phyloP scores from a whole-genome alignment of 192 early-diverging fungal genomes.

The Spizellomyces punctatus region DNA sequence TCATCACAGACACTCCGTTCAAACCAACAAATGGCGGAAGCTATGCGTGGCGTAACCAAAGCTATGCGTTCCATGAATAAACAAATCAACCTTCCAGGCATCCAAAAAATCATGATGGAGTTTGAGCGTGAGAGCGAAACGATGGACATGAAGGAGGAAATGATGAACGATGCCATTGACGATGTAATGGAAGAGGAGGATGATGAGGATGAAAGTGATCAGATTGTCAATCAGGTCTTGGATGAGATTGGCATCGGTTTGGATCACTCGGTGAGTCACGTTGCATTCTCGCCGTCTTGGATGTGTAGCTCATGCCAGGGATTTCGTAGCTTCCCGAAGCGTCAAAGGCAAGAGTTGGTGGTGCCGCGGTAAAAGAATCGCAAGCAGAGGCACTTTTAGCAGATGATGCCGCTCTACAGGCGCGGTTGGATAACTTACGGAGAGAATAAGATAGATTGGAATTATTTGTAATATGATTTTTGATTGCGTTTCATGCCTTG shows the following conservation, averaged over 20 bases:
- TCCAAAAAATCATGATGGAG: constrained; percentile 96
- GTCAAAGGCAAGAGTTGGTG: constrained; percentile 6
- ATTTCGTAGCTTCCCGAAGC: constrained; percentile 22
- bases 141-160: constrained; percentile 99
- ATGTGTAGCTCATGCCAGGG: not conserved
- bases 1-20: constrained; percentile 75
- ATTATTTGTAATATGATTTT: too few relatives aligned
- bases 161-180: constrained; percentile 98
- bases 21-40: constrained; percentile 94
- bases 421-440: constrained; percentile 85
- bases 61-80: constrained; percentile 98
- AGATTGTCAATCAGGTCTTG: constrained; percentile 89
- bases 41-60: constrained; percentile 93
- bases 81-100: constrained; percentile 89
- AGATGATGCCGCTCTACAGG: constrained; percentile 84
- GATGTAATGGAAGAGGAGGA: constrained; percentile 93
- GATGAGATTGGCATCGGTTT: constrained; percentile 94
- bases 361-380: constrained; percentile 15
- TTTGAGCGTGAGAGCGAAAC: constrained; percentile 93
- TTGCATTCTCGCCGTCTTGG: not conserved
- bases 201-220: constrained; percentile 88
- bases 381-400: constrained; percentile 18
- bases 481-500: too few relatives aligned
- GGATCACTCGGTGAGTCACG: constrained; percentile 63
- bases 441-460: constrained; percentile 62